phyloP scores from a whole-genome alignment of 192 early-diverging fungal species.

The Diversispora epigaea region DNA sequence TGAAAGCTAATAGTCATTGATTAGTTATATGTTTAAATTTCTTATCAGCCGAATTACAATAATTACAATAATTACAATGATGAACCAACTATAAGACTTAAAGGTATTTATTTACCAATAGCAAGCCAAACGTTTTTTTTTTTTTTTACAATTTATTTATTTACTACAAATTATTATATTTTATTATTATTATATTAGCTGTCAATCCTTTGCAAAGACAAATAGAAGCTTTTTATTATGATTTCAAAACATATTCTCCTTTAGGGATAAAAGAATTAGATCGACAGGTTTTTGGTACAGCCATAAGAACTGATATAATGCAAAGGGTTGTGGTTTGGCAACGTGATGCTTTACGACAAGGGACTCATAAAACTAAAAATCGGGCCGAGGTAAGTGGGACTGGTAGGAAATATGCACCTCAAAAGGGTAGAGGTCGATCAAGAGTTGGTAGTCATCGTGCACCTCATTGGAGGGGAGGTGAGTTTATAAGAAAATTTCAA shows the following conservation, averaged over 20 bases:
- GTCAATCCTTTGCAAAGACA: slow-evolving; percentile 38
- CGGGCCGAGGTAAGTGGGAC: slow-evolving; percentile 84
- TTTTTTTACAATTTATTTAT: background rate
- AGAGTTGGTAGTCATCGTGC: slow-evolving; percentile 81
- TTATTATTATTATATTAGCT: slow-evolving; percentile 10
- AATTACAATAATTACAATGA: too few relatives aligned
- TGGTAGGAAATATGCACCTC: slow-evolving; percentile 76
- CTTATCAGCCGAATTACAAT: background rate
- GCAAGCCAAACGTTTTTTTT: too few relatives aligned
- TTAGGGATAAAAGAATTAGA: slow-evolving; percentile 71
- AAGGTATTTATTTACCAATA: too few relatives aligned
- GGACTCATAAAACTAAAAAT: slow-evolving; percentile 80
- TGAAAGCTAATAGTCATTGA: background rate
- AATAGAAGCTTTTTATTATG: slow-evolving; percentile 73
- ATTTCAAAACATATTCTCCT: slow-evolving; percentile 71
- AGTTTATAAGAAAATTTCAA: background rate
- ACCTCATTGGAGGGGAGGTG: slow-evolving; percentile 87
- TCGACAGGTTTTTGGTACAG: slow-evolving; percentile 71
- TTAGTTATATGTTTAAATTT: background rate
- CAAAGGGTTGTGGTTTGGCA: slow-evolving; percentile 87
- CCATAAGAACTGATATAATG: slow-evolving; percentile 78
- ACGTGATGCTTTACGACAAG: slow-evolving; percentile 72
- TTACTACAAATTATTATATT: background rate
- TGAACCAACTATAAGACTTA: too few relatives aligned
- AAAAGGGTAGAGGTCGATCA: slow-evolving; percentile 94